Percentiles rank a stretch among this genome's conserved stretches.
These are phyloP conservation scores for Pisolithus sp. DNA, from an alignment of 768 basidiomycete species.

Conservation along the genomic window DNA sequence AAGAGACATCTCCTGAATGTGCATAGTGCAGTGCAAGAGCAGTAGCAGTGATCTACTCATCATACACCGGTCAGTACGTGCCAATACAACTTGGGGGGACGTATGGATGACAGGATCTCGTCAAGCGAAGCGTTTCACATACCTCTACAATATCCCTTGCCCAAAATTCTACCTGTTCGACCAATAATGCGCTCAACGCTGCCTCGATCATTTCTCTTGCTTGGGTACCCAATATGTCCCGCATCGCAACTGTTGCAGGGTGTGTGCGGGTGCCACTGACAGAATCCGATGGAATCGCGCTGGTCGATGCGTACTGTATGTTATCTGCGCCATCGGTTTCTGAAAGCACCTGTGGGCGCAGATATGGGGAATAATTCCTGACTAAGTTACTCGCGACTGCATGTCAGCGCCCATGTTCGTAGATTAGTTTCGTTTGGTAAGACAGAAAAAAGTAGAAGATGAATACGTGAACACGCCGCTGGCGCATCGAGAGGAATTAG, in stretches of 20 bases:
- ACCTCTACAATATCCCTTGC: slow-evolving; percentile 48
- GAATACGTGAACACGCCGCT: slow-evolving; percentile 23
- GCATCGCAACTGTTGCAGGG: slow-evolving; percentile 64
- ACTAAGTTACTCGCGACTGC: slow-evolving; percentile 86
- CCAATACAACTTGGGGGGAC: slow-evolving; percentile 42
- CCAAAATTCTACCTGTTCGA: slow-evolving; percentile 40
- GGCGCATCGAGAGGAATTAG: slow-evolving; percentile 26
- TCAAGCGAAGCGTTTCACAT: slow-evolving; percentile 4
- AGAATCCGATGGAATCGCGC: neutral
- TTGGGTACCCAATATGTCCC: slow-evolving; percentile 52
- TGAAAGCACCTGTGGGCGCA: slow-evolving; percentile 31
- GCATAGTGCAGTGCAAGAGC: slow-evolving; percentile 26
- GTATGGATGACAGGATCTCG: slow-evolving; percentile 23
- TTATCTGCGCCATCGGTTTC: slow-evolving; percentile 4
- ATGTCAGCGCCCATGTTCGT: slow-evolving; percentile 54
- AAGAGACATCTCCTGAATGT: slow-evolving; percentile 15
- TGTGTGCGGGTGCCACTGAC: slow-evolving; percentile 40
- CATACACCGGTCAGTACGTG: slow-evolving; percentile 25
- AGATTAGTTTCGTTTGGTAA: slow-evolving; percentile 17
- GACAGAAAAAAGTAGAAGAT: slow-evolving; percentile 11
- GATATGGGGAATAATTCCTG: slow-evolving; percentile 86
- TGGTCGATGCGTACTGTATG: neutral
- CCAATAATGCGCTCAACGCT: slow-evolving; percentile 31
- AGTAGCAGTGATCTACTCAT: slow-evolving; percentile 21
- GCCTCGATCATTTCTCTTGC: slow-evolving; percentile 72